phyloP scores from a whole-genome alignment of 495 filamentous ascomycete species.

The Aspergillus avenaceus region DNA sequence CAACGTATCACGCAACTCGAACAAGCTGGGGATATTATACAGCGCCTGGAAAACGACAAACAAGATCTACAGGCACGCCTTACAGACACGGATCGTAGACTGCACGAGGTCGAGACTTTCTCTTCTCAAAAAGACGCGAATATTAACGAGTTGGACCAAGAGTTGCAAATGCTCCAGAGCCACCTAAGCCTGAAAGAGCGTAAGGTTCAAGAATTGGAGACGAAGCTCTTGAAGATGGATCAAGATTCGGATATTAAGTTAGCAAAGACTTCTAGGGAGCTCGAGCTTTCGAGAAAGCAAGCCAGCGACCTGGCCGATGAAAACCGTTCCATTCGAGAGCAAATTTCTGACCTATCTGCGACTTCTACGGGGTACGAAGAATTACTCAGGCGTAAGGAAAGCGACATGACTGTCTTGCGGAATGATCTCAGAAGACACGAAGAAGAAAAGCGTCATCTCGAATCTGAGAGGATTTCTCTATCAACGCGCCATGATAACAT shows the following conservation, averaged over 20 bases:
- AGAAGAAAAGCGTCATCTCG: conserved; percentile 69
- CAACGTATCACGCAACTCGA: conserved; percentile 77
- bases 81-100: conserved; percentile 59
- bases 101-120: conserved; percentile 61
- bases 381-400: conserved; percentile 86
- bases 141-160: conserved; percentile 69
- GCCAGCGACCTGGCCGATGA: conserved; percentile 74
- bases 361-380: conserved; percentile 96
- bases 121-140: conserved; percentile 66
- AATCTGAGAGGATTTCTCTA: conserved; percentile 68
- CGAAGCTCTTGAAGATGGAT: conserved; percentile 77
- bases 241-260: conserved; percentile 89
- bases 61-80: conserved; percentile 63
- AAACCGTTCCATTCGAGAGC: conserved; percentile 78
- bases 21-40: conserved; percentile 84
- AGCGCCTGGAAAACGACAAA: conserved; percentile 80
- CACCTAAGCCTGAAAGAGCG: conserved; percentile 86
- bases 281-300: conserved; percentile 65
- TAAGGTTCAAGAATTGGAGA: conserved; percentile 83
- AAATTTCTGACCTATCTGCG: conserved; percentile 79
- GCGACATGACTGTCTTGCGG: conserved; percentile 80
- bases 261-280: conserved; percentile 72
- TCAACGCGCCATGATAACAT: conserved; percentile 74
- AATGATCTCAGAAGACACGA: conserved; percentile 76
- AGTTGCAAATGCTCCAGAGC: conserved; percentile 88